A percentile compares a stretch with the other conserved stretches of the same genome.
Conservation (phyloP, 2,329 filamentous ascomycete species). For the Chaetomiaceae sp. region DNA sequence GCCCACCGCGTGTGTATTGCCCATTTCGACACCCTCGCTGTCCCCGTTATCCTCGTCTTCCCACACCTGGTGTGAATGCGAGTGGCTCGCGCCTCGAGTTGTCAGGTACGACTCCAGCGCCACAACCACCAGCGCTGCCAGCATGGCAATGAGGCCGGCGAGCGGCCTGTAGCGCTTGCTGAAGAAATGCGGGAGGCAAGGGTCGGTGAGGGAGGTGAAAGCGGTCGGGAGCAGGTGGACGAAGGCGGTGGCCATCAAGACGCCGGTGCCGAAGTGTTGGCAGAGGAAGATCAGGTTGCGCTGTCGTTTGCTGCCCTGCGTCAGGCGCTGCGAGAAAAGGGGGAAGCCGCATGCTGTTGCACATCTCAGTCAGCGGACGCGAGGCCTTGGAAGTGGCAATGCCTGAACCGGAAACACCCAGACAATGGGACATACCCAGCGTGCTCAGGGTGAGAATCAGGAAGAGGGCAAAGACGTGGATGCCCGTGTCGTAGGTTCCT, state of each 20-base stretch:
- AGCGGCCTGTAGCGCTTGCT: conserved; percentile 73
- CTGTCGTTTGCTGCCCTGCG: conserved; percentile 50
- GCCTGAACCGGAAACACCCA: too few species aligned
- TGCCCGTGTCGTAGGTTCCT: conserved; percentile 58
- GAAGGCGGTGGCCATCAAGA: conserved; percentile 81
- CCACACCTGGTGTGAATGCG: conserved; percentile 52
- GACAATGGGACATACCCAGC: conserved; percentile 46
- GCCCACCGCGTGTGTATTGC: conserved; percentile 25
- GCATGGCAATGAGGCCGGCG: conserved; percentile 76
- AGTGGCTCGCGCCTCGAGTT: conserved; percentile 58
- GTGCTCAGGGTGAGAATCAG: conserved; percentile 60
- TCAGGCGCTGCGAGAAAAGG: conserved; percentile 56
- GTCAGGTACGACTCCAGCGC: conserved; percentile 86
- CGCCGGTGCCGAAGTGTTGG: conserved; percentile 75
- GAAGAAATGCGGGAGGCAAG: conserved; percentile 73
- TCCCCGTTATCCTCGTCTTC: conserved; percentile 37
- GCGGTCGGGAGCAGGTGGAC: conserved; percentile 70
- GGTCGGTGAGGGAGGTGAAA: conserved; percentile 61
- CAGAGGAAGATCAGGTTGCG: conserved; percentile 59
- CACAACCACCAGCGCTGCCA: conserved; percentile 75
- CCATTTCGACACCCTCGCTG: conserved; percentile 19
- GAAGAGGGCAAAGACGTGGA: conserved; percentile 64
- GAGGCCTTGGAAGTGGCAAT: too few species aligned
- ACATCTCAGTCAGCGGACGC: conserved; percentile 3
- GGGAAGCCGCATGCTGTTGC: conserved; percentile 59